Conservation (phyloP, 768 basidiomycete species). For the Boletus rufocinnamomeus region DNA sequence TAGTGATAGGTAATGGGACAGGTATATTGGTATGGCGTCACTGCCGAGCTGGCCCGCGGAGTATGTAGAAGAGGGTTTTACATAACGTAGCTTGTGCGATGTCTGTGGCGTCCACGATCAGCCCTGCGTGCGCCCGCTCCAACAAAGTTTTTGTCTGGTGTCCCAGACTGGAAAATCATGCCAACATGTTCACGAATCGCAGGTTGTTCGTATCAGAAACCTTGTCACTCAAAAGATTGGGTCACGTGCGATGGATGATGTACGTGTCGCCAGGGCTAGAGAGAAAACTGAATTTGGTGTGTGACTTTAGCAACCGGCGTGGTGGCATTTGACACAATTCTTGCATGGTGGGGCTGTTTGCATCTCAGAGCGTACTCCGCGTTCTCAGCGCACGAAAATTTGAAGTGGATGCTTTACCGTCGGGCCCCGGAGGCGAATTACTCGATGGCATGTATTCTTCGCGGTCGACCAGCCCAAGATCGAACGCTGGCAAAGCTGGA, state of each 20-base stretch:
- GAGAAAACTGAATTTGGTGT: slow-evolving; percentile 8
- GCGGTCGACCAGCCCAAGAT: slow-evolving; percentile 1
- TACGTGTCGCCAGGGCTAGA: slow-evolving; percentile 13
- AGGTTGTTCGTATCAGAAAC: slow-evolving; percentile 23
- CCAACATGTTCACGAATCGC: background rate
- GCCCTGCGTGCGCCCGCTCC: slow-evolving; percentile 5
- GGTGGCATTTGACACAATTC: slow-evolving; percentile 1
- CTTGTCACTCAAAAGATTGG: slow-evolving; percentile 19
- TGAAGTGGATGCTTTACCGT: background rate
- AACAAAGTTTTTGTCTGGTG: slow-evolving; percentile 3
- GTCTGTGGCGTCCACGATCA: slow-evolving; percentile 19
- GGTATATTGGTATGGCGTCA: slow-evolving; percentile 19
- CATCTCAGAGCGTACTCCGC: slow-evolving; percentile 29
- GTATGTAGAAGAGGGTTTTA: slow-evolving; percentile 14
- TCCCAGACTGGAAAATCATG: slow-evolving; percentile 5
- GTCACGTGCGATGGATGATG: slow-evolving; percentile 13
- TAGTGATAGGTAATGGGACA: background rate
- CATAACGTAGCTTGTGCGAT: slow-evolving; percentile 17
- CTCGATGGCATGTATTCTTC: slow-evolving; percentile 8
- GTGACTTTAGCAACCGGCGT: slow-evolving; percentile 1
- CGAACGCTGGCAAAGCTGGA: background rate
- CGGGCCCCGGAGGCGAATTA: background rate
- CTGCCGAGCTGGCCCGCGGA: slow-evolving; percentile 19
- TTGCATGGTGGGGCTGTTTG: background rate
- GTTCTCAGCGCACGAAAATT: slow-evolving; percentile 8